phyloP scores from a whole-genome alignment of 2,329 filamentous ascomycete species.

The Verticillium tricorpus region DNA sequence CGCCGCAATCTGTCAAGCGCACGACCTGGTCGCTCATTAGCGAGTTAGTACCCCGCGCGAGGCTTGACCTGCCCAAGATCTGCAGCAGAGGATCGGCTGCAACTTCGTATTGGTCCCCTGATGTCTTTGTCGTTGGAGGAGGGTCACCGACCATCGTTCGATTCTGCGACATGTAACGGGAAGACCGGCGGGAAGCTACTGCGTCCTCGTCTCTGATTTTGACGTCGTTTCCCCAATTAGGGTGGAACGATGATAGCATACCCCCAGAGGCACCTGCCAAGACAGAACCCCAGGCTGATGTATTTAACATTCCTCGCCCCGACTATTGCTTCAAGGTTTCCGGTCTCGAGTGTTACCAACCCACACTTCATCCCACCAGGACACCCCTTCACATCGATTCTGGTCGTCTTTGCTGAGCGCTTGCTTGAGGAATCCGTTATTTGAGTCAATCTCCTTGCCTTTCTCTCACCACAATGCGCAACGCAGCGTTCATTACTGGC shows the following conservation, averaged over 20 bases:
- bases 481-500: not conserved
- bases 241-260: not conserved
- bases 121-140: not conserved
- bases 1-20: not conserved
- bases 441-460: not conserved
- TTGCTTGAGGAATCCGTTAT: not conserved
- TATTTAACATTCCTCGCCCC: not conserved
- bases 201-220: not conserved
- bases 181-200: not conserved
- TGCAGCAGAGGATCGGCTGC: not conserved
- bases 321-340: not conserved
- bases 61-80: not conserved
- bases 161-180: not conserved
- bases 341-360: not conserved
- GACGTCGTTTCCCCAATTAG: not conserved
- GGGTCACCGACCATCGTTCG: not conserved
- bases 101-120: not conserved
- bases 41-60: not conserved
- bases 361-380: not conserved
- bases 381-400: not conserved
- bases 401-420: not conserved
- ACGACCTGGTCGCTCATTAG: not conserved
- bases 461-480: not conserved
- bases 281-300: not conserved
- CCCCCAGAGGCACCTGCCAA: not conserved